A percentile compares a stretch with the other conserved stretches of the same genome.
phyloP scores from a whole-genome alignment of 371 early-diverging fungal genomes.

The Circinella minor region DNA sequence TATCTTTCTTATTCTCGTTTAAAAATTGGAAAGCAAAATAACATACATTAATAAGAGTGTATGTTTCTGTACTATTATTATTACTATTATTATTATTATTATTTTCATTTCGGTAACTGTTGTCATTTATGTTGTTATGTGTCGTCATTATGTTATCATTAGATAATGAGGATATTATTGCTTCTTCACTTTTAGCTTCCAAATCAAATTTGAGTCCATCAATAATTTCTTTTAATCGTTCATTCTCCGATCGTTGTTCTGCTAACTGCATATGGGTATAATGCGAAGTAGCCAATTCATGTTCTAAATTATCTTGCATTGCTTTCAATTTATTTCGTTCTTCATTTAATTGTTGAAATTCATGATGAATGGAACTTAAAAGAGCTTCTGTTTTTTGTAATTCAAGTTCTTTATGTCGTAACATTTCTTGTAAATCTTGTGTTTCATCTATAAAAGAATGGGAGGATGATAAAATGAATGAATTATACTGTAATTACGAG shows the following conservation, averaged over 20 bases:
- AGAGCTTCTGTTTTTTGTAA: slow-evolving; percentile 41
- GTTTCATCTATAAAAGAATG: slow-evolving; percentile 40
- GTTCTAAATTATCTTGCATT: slow-evolving; percentile 44
- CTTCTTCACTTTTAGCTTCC: slow-evolving; percentile 34
- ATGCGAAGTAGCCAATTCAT: slow-evolving; percentile 45
- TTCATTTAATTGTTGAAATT: slow-evolving; percentile 39
- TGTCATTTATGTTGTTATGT: too few species aligned
- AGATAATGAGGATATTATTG: neutral
- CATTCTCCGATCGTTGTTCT: slow-evolving; percentile 56
- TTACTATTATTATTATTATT: too few species aligned
- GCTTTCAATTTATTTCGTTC: slow-evolving; percentile 48
- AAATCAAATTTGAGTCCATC: slow-evolving; percentile 50
- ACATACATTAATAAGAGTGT: slow-evolving; percentile 14
- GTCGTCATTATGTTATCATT: too few species aligned
- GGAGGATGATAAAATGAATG: neutral
- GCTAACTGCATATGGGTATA: slow-evolving; percentile 50
- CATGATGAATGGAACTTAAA: slow-evolving; percentile 36
- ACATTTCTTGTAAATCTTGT: slow-evolving; percentile 49
- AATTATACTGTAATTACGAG: neutral
- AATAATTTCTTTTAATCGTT: slow-evolving; percentile 53
- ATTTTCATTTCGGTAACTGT: too few species aligned
- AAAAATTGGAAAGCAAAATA: too few species aligned
- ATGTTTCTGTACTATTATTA: neutral
- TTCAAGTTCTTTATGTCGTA: slow-evolving; percentile 49
- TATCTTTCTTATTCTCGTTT: too few species aligned